Percentiles rank a stretch among this genome's conserved stretches.
Conservation (phyloP, 1,284 basidiomycete species). For the Apiotrichum mycotoxinovorans region DNA sequence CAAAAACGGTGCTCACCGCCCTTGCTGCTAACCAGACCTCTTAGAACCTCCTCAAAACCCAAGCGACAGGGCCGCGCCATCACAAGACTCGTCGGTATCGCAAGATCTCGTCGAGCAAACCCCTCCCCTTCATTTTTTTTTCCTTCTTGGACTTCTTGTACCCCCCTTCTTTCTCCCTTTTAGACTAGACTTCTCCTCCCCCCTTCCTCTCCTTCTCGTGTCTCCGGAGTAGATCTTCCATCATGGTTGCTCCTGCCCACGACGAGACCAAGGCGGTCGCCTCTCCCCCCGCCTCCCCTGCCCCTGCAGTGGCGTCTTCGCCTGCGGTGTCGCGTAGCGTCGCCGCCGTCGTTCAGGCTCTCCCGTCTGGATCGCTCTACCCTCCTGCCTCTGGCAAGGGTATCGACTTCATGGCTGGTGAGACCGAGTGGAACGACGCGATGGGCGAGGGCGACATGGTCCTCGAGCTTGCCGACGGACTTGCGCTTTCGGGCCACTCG, state of each 20-base stretch:
- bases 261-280: conserved; percentile 15
- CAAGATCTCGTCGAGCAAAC: background rate
- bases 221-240: conserved; percentile 6
- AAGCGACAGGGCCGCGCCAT: no score
- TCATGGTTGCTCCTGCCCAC: conserved; percentile 18
- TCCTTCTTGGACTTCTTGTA: background rate
- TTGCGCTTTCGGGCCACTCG: conserved; percentile 81
- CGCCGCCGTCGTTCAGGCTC: conserved; percentile 8
- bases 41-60: no score
- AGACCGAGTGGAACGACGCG: conserved; percentile 40
- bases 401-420: conserved; percentile 43
- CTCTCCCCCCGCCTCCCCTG: conserved; percentile 25
- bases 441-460: conserved; percentile 57
- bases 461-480: conserved; percentile 87
- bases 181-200: background rate
- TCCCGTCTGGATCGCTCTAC: conserved; percentile 40
- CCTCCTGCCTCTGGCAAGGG: conserved; percentile 47
- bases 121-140: background rate
- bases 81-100: background rate
- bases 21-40: background rate
- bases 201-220: background rate
- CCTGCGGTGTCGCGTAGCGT: conserved; percentile 6
- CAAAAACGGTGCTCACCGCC: background rate
- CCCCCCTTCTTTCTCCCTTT: background rate
- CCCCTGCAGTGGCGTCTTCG: conserved; percentile 9